Conservation (phyloP, 1,139 yeast species). For the Cylindricascospora bacillispora region DNA sequence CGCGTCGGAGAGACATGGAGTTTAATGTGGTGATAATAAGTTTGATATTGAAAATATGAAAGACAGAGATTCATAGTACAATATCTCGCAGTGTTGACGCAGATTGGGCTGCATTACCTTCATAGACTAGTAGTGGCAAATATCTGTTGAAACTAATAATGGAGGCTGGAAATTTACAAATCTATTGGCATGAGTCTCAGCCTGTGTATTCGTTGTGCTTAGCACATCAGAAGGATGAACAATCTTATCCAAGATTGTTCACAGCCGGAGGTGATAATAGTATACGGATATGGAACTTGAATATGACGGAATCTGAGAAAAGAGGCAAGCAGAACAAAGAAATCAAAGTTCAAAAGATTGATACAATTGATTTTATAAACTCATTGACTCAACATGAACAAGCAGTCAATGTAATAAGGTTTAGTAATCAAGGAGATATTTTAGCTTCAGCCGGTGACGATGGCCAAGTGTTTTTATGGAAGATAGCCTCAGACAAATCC, state of each 20-base stretch:
- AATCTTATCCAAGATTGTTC: slow-evolving; percentile 38
- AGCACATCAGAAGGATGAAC: slow-evolving; percentile 26
- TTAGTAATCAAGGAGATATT: slow-evolving; percentile 47
- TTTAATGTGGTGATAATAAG: no score
- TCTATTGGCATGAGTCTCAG: slow-evolving; percentile 34
- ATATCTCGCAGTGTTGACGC: no score
- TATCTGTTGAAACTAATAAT: slow-evolving; percentile 7
- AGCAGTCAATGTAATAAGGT: slow-evolving; percentile 86
- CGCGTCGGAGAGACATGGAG: no score
- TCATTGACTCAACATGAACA: slow-evolving; percentile 82
- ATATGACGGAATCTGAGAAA: slow-evolving; percentile 21
- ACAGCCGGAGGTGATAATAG: slow-evolving; percentile 96
- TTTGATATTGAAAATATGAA: no score
- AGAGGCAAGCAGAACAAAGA: no score
- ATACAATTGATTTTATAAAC: slow-evolving; percentile 49
- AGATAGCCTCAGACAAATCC: slow-evolving; percentile 41
- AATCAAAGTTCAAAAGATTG: slow-evolving; percentile 18
- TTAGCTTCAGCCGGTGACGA: slow-evolving; percentile 94
- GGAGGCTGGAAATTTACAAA: slow-evolving; percentile 26
- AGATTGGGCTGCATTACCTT: no score
- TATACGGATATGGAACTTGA: slow-evolving; percentile 44
- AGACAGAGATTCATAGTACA: no score
- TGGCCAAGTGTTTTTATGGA: slow-evolving; percentile 79
- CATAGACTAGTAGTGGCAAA: no score
- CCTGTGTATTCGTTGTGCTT: slow-evolving; percentile 79